phyloP scores from a whole-genome alignment of 1,284 basidiomycete genomes.

The Wolfiporia cocos region DNA sequence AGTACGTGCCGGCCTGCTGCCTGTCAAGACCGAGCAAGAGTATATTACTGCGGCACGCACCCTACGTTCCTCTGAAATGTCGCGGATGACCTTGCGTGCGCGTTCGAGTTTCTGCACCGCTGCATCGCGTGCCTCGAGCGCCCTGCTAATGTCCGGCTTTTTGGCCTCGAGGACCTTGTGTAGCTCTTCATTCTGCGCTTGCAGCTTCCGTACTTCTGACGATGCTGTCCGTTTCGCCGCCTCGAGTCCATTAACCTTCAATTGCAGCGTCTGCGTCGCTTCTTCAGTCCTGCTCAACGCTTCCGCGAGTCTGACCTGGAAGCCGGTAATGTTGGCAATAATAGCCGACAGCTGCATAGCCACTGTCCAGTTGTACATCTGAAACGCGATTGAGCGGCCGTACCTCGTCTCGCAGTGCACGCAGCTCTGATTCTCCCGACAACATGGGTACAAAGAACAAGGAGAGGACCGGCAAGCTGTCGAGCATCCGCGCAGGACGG shows the following conservation, averaged over 20 bases:
- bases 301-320: conserved; percentile 13
- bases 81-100: conserved; percentile 14
- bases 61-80: conserved; percentile 9
- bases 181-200: conserved; percentile 17
- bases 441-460: neutral
- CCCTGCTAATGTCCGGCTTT: conserved; percentile 8
- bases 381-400: neutral
- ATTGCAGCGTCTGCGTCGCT: conserved; percentile 3
- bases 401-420: conserved; percentile 13
- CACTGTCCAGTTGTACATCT: neutral
- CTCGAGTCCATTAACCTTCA: conserved; percentile 15
- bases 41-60: conserved; percentile 3
- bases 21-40: neutral
- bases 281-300: conserved; percentile 5
- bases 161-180: conserved; percentile 9
- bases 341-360: conserved; percentile 14
- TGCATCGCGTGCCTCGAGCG: conserved; percentile 14
- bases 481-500: neutral
- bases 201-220: conserved; percentile 10
- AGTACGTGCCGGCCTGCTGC: neutral
- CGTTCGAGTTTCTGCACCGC: conserved; percentile 14
- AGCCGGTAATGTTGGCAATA: conserved; percentile 8
- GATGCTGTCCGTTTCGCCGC: conserved; percentile 9
- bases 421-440: conserved; percentile 7
- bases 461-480: neutral